Conservation (phyloP, 768 basidiomycete genomes). For the Leucosporidium scottii region DNA sequence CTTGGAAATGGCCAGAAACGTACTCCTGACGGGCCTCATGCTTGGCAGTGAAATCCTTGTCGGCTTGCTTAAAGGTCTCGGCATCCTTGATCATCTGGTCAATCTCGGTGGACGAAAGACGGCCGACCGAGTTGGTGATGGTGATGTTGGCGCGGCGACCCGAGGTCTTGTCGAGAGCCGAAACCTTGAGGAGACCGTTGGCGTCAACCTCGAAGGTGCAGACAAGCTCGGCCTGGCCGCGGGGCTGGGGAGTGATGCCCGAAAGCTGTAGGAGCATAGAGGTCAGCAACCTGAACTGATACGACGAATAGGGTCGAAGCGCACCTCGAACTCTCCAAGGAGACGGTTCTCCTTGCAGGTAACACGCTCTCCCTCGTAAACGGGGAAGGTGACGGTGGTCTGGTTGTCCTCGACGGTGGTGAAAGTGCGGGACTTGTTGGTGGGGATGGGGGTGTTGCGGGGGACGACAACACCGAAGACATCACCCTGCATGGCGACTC, state of each 20-base stretch:
- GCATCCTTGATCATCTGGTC: slow-evolving; percentile 99
- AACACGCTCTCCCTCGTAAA: slow-evolving; percentile 99
- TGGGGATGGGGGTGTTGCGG: slow-evolving; percentile 98
- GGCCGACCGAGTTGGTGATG: slow-evolving; percentile 96
- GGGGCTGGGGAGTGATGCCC: slow-evolving; percentile 98
- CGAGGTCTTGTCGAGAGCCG: slow-evolving; percentile 94
- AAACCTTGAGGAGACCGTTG: slow-evolving; percentile 98
- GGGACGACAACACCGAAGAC: slow-evolving; percentile 99
- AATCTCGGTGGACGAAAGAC: slow-evolving; percentile 93
- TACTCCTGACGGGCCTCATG: slow-evolving; percentile 92
- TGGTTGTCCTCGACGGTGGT: slow-evolving; percentile 99
- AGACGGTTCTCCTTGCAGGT: slow-evolving; percentile 99
- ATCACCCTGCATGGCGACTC: slow-evolving; percentile 99
- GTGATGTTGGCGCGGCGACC: slow-evolving; percentile 80
- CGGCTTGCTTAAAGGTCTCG: slow-evolving; percentile 87
- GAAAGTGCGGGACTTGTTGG: slow-evolving; percentile 98
- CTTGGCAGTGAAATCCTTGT: slow-evolving; percentile 92
- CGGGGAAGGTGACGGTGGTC: slow-evolving; percentile 99
- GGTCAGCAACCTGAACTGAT: not conserved
- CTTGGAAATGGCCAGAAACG: no score
- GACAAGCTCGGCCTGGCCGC: slow-evolving; percentile 98
- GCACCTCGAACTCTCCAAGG: slow-evolving; percentile 86
- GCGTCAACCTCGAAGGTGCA: slow-evolving; percentile 99
- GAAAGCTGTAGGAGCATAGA: slow-evolving; percentile 52
- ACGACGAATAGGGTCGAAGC: not conserved